Base-by-base conservation (phyloP, 2,329 filamentous ascomycete genomes). In the Neonectria neomacrospora region DNA sequence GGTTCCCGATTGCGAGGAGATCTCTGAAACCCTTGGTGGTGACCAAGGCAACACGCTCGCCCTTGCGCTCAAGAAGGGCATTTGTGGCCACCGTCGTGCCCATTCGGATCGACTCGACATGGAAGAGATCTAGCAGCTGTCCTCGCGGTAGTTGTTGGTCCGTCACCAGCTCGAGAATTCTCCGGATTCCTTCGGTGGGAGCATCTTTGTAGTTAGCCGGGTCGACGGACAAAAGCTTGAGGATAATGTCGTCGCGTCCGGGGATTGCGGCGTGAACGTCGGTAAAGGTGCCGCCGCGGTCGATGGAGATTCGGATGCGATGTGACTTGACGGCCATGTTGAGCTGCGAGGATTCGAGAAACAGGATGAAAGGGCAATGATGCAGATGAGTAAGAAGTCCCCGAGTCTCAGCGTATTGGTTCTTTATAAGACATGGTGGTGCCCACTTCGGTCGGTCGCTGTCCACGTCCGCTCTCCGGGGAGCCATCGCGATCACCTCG, bases 81-180 rank as follows among this genome's bases (percentile, higher is more conserved):
- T 93, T 93, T 0, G 91, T 93, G 1, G 91, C 91, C 2, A 93
- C 91, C 0, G 91, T 93, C 0, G 91, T 93, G n/a, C 91, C 91
- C 90, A 93, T 93, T 22, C 91, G 87, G 71, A 93, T 92, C 60
- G 87, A 90, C 73, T 91, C 88, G 39, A 81, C 75, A 11, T 75
- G 71, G 0, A 73, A 74, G 1, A 79, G 74, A 11, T 80, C 76
- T 11, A 81, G 54, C 7, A 76, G 58, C 1, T 75, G 70, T 1
- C 76, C 78, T 5, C 77, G 71, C 0, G 79, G 76, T 16, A 80
- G 70, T 2, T 74, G 64, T 6, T 70, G 71, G 3, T 73, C 72
- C 1, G 75, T 74, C 6, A 76, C 77, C 16, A 73, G 69, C 68
- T 77, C 78, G 11, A 80, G 67, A 23, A 81, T 78, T 30, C 77